phyloP scores from a whole-genome alignment of 169 alveolate genomes.

The Plasmodium cynomolgi region DNA sequence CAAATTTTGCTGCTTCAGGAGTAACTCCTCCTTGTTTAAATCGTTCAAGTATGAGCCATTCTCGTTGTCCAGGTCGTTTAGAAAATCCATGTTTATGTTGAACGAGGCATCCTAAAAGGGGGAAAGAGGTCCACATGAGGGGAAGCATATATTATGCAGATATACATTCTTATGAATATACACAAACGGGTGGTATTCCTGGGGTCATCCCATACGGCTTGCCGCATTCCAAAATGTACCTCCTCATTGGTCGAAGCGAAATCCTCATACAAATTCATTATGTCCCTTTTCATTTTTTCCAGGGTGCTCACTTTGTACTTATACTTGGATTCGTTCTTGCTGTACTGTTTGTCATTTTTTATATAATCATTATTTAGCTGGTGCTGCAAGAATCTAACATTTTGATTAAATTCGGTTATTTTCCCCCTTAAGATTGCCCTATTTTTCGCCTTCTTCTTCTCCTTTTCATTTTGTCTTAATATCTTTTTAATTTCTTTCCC shows the following conservation, averaged over 20 bases:
- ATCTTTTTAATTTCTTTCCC: conserved; percentile 66
- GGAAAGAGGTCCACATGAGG: background rate
- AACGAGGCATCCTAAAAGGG: conserved; percentile 29
- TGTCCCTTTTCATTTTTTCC: conserved; percentile 54
- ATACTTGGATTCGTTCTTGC: conserved; percentile 20
- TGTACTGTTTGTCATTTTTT: conserved; percentile 50
- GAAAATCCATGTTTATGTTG: conserved; percentile 35
- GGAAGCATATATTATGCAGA: background rate
- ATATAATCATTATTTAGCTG: conserved; percentile 68
- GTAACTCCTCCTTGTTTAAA: conserved; percentile 37
- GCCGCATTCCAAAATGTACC: background rate
- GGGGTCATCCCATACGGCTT: background rate
- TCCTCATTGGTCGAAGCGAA: conserved; percentile 33
- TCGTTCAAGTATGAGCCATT: conserved; percentile 33
- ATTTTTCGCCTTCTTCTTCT: conserved; percentile 46
- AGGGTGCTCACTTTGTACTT: conserved; percentile 15
- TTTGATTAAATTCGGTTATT: conserved; percentile 73
- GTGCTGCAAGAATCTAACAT: conserved; percentile 27
- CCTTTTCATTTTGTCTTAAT: conserved; percentile 48
- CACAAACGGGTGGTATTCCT: background rate
- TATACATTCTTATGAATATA: background rate
- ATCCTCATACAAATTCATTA: conserved; percentile 38
- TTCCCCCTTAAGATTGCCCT: conserved; percentile 69
- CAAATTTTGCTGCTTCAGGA: conserved; percentile 76
- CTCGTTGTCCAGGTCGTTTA: conserved; percentile 49